A percentile compares a stretch with the other conserved stretches of the same genome.
Evolutionary conservation across 805 yeast species (phyloP).

Genomic region (Saturnispora sekii): DNA sequence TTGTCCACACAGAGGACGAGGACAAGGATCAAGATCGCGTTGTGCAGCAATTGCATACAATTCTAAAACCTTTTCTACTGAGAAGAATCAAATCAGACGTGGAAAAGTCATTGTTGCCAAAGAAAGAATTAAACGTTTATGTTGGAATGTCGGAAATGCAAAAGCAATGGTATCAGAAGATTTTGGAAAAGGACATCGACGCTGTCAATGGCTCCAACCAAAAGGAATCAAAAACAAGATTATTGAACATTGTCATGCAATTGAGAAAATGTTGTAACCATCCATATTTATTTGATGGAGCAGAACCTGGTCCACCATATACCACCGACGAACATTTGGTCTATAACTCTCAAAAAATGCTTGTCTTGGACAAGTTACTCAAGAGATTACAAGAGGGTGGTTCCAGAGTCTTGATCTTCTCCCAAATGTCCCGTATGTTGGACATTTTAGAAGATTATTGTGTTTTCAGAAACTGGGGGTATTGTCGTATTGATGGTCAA

Average conservation of each 20-base stretch:
- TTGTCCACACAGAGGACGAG: constrained; percentile 62
- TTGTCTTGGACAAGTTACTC: constrained; percentile 74
- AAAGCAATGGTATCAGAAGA: constrained; percentile 77
- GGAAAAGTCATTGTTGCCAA: constrained; percentile 82
- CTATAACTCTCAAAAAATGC: constrained; percentile 85
- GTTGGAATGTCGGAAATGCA: constrained; percentile 97
- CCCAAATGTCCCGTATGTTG: constrained; percentile 85
- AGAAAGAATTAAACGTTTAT: constrained; percentile 80
- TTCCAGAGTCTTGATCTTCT: constrained; percentile 81
- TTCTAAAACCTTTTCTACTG: constrained; percentile 75
- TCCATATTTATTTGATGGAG: constrained; percentile 97
- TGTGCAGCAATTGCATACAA: constrained; percentile 81
- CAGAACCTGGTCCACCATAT: constrained; percentile 97
- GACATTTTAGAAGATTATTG: constrained; percentile 93
- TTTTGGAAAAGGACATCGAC: constrained; percentile 86
- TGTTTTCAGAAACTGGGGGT: constrained; percentile 68
- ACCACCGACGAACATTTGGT: constrained; percentile 93
- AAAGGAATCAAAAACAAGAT: constrained; percentile 83
- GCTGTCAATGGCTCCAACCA: constrained; percentile 95
- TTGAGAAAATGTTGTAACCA: constrained; percentile 94
- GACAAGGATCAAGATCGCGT: constrained; percentile 75
- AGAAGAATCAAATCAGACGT: constrained; percentile 91
- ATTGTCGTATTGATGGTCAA: constrained; percentile 89
- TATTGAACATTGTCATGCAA: constrained; percentile 93
- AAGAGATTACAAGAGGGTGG: constrained; percentile 66